Evolutionary conservation across 2,329 filamentous ascomycete species (phyloP).

Genomic region (Lachnellula occidentalis): DNA sequence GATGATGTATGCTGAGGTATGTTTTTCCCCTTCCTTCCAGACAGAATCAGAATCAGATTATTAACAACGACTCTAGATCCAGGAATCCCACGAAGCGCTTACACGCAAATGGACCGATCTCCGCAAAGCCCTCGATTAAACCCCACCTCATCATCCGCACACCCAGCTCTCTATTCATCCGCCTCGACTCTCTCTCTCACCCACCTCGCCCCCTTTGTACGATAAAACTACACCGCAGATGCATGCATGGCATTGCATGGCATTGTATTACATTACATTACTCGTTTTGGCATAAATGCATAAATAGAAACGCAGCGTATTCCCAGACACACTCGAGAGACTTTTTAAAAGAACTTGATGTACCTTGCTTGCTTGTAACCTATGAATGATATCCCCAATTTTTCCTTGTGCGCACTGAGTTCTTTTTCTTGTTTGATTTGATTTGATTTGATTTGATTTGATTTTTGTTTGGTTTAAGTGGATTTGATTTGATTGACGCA

Average conservation of each 20-base stretch:
- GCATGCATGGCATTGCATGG: no score
- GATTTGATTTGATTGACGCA: no score
- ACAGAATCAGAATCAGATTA: conserved; percentile 4
- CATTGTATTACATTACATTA: no score
- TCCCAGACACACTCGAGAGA: no score
- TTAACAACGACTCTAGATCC: conserved; percentile 48
- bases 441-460: no score
- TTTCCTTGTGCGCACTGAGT: no score
- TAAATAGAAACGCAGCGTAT: no score
- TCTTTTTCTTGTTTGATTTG: conserved; percentile 5
- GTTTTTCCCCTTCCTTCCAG: conserved; percentile 35
- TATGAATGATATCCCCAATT: no score
- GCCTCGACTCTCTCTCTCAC: neutral
- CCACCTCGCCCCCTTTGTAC: conserved; percentile 10
- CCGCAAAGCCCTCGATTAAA: conserved; percentile 45
- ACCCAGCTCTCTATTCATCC: neutral
- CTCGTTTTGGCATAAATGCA: no score
- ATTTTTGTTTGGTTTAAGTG: no score
- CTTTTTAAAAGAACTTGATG: no score
- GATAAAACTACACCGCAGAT: conserved; percentile 1
- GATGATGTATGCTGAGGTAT: conserved; percentile 91
- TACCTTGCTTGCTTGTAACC: no score
- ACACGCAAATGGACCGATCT: conserved; percentile 74
- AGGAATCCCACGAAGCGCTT: conserved; percentile 64
- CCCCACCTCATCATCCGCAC: neutral